Percentiles rank a stretch among this genome's conserved stretches.
Evolutionary conservation across 768 basidiomycete genomes (phyloP).

Genomic region (Chalciporus piperatus): DNA sequence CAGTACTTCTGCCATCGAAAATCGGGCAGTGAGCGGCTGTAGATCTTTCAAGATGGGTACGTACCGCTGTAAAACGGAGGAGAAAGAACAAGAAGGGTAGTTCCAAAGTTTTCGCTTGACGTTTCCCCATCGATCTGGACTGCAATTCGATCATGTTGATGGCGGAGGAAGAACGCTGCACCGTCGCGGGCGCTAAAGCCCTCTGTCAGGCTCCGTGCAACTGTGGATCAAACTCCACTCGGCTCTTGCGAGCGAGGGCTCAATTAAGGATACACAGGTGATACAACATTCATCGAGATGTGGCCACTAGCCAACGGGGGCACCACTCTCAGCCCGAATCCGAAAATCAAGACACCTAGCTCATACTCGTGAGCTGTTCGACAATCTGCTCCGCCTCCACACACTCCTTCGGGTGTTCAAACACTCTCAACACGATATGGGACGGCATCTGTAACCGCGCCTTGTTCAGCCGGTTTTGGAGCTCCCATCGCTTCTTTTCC

Average conservation of each 20-base stretch:
- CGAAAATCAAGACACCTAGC: not conserved
- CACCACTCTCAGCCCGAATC: not conserved
- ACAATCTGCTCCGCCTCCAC: constrained; percentile 54
- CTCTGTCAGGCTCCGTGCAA: too few species aligned
- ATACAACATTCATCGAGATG: not conserved
- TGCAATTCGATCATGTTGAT: not conserved
- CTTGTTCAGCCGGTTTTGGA: constrained; percentile 63
- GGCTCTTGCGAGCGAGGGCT: not conserved
- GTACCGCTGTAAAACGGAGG: not conserved
- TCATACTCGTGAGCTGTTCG: constrained; percentile 5
- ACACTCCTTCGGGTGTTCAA: constrained; percentile 68
- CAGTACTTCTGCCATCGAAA: not conserved
- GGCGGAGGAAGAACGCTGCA: not conserved
- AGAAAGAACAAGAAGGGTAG: not conserved
- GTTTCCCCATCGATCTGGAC: not conserved
- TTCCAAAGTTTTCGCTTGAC: not conserved
- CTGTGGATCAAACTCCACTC: too few species aligned
- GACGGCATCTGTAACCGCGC: constrained; percentile 59
- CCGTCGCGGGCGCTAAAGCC: too few species aligned
- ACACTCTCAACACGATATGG: constrained; percentile 59
- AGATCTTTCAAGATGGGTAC: not conserved
- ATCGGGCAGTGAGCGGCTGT: not conserved
- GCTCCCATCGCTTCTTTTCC: constrained; percentile 53
- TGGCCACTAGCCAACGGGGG: not conserved
- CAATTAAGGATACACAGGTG: not conserved